Evolutionary conservation across 257 asterid genomes (phyloP), one percentile per base, ranked within the genome.

Genomic region (Petrea volubilis): DNA sequence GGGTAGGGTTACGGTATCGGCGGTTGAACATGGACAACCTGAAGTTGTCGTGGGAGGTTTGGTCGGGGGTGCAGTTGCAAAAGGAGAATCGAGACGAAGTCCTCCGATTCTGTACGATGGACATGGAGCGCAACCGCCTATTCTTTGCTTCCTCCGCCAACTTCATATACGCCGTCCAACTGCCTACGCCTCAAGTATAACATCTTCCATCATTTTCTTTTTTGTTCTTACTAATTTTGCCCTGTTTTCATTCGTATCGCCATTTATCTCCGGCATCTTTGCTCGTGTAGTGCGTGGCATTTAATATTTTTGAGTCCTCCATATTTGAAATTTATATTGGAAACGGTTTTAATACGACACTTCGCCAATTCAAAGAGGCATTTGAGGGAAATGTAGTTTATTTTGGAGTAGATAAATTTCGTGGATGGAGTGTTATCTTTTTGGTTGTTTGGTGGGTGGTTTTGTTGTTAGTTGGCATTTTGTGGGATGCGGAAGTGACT

Each of bases 141-240:
- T 90, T 88, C 75, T 92, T 87, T 68, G 83, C 97, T 57, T 88
- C 99, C 33, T 81, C 95, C 33, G 81, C 93, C 67, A 85, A 87
- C 64, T 67, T 74, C 81, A 79, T 92, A 11, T 88, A 92, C 87
- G 70, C 83, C 58, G 78, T 86, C 40, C 86, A 53, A 20, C 77
- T 88, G 58, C 84, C 84, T 63, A 81, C 90, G 21, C 77, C 87
- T 40, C 81, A 81, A 33, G 96, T 86, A 83, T 74, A 29, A 2
- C 50, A 8, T 15, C 12, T 25, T 5, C 21, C 28, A 2, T 67
- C 14, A 14, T 53, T 34, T 6, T 3, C 59, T 12, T 28, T 24
- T 12, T 0, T 20, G 49, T 51, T 40, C n/a, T 7, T 18, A 7
- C n/a, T 31, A 18, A 7, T 41, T 11, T 10, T 27, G 38, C 7